phyloP scores from a whole-genome alignment of 2,329 filamentous ascomycete genomes.

The Cladophialophora yegresii region DNA sequence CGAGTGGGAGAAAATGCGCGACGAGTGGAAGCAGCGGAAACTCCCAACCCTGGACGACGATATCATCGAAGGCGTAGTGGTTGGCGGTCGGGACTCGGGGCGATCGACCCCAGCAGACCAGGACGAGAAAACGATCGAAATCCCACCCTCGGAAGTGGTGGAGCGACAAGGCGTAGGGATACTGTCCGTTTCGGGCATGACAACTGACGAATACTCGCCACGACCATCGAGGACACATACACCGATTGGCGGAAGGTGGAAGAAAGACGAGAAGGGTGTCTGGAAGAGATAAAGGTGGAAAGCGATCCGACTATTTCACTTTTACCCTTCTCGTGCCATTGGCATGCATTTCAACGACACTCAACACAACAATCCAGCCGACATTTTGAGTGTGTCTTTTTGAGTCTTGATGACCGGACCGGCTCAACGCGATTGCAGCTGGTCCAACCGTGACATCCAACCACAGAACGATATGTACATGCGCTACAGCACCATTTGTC shows the following conservation, averaged over 20 bases:
- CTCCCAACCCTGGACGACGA: constrained; percentile 16
- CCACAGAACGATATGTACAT: background rate
- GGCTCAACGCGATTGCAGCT: background rate
- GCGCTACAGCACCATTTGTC: background rate
- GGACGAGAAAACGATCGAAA: background rate
- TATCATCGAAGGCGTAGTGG: constrained; percentile 24
- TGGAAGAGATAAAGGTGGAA: constrained; percentile 25
- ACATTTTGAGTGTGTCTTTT: background rate
- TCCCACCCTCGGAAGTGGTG: constrained; percentile 9
- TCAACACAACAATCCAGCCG: too few relatives aligned
- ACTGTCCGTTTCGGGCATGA: background rate
- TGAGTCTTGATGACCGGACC: background rate
- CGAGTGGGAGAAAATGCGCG: constrained; percentile 23
- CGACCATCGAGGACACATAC: constrained; percentile 21
- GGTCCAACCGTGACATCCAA: background rate
- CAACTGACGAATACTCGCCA: constrained; percentile 10
- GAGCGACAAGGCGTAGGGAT: constrained; percentile 16
- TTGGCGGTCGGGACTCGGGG: constrained; percentile 13
- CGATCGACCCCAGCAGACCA: constrained; percentile 13
- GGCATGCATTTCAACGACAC: background rate
- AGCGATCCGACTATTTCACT: background rate
- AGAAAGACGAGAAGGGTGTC: constrained; percentile 28
- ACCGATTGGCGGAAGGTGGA: constrained; percentile 27
- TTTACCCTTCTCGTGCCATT: background rate
- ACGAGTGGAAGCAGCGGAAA: constrained; percentile 29